Percentiles rank a stretch among this genome's conserved stretches.
phyloP scores from a whole-genome alignment of 768 basidiomycete species.

The Macrolepiota fuliginosa region DNA sequence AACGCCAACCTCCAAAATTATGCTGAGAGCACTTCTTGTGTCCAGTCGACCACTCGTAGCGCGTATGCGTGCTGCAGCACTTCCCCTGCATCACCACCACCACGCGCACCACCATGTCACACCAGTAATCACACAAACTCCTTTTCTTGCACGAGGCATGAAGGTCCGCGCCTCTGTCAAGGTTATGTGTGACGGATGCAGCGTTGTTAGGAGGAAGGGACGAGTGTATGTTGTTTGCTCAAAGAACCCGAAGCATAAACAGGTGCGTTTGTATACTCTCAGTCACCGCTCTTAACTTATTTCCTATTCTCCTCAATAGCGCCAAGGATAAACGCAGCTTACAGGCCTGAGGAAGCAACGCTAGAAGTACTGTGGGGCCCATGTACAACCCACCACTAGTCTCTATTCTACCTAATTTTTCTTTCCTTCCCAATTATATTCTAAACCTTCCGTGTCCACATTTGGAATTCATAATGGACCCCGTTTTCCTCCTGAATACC shows the following conservation, averaged over 20 bases:
- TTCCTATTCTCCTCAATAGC: slow-evolving; percentile 34
- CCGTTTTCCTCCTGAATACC: slow-evolving; percentile 83
- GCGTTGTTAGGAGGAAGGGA: slow-evolving; percentile 84
- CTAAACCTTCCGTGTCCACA: slow-evolving; percentile 66
- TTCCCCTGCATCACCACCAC: slow-evolving; percentile 20
- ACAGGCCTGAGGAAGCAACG: not conserved
- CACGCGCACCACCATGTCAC: slow-evolving; percentile 22
- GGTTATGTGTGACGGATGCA: slow-evolving; percentile 92
- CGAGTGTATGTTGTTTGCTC: slow-evolving; percentile 90
- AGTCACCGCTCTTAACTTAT: not conserved
- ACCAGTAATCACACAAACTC: slow-evolving; percentile 23
- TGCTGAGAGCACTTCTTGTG: slow-evolving; percentile 66
- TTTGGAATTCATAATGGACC: slow-evolving; percentile 87
- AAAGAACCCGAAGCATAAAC: slow-evolving; percentile 96
- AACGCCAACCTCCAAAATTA: slow-evolving; percentile 20
- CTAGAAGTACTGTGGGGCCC: not conserved
- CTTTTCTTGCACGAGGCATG: slow-evolving; percentile 70
- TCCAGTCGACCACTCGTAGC: slow-evolving; percentile 61
- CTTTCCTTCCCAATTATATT: not conserved
- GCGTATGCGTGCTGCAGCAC: slow-evolving; percentile 40
- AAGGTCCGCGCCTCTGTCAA: slow-evolving; percentile 96
- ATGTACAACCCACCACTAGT: not conserved
- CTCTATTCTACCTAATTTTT: not conserved
- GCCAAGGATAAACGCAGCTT: slow-evolving; percentile 52
- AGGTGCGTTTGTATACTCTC: slow-evolving; percentile 48